phyloP scores from a whole-genome alignment of 148 eudicot genomes.

The Camellia lanceoleosa region DNA sequence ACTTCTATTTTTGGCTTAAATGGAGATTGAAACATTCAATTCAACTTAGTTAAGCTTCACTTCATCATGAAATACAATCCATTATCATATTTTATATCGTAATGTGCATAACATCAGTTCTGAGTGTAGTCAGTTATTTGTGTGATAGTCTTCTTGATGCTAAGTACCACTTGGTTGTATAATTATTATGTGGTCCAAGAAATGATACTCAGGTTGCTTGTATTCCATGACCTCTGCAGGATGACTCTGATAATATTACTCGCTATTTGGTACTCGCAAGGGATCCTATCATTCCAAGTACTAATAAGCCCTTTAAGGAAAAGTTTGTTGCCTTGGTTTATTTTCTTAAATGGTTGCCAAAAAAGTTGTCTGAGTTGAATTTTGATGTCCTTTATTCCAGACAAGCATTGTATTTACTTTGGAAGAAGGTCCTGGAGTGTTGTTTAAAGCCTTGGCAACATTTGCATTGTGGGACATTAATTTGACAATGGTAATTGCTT shows the following conservation, averaged over 20 bases:
- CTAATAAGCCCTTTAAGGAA: slow-evolving; percentile 49
- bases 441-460: slow-evolving; percentile 53
- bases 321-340: not conserved
- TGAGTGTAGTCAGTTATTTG: too few species aligned
- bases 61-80: too few species aligned
- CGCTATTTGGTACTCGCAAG: slow-evolving; percentile 50
- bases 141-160: not conserved
- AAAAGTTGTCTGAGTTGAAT: not conserved
- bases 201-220: not conserved
- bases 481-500: slow-evolving; percentile 36
- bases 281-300: slow-evolving; percentile 50
- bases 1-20: not conserved
- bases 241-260: slow-evolving; percentile 50
- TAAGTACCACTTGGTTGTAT: not conserved
- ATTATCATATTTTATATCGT: too few species aligned
- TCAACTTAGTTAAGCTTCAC: not conserved
- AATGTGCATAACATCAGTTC: too few species aligned
- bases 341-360: not conserved
- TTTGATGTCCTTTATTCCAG: slow-evolving; percentile 15
- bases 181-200: not conserved
- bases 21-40: not conserved
- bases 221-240: slow-evolving; percentile 20
- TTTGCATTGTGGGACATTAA: slow-evolving; percentile 49
- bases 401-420: slow-evolving; percentile 54
- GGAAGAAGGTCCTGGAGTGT: slow-evolving; percentile 52